Evolutionary conservation across 208 protist genomes (phyloP).

Genomic region (Acanthamoeba castellanii): DNA sequence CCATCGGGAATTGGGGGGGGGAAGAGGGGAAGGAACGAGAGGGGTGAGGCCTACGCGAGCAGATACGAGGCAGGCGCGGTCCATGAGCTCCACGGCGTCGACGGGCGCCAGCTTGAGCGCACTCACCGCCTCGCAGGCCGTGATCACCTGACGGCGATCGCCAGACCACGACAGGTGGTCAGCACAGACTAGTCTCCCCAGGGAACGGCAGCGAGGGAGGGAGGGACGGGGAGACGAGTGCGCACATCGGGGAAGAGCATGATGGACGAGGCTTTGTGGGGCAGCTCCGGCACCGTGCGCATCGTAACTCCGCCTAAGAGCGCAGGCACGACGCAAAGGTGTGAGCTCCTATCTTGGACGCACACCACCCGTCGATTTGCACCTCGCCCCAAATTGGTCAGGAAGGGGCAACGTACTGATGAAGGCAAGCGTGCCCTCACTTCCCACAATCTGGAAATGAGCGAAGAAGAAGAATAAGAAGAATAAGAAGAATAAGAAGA

Average conservation of each 20-base stretch:
- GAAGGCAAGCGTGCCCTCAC: conserved; percentile 85
- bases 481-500: neutral
- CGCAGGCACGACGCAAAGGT: neutral
- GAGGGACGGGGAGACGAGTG: neutral
- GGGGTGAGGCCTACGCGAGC: neutral
- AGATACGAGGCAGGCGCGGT: conserved; percentile 63
- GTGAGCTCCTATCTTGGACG: too few relatives aligned
- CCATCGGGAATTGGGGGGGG: too few relatives aligned
- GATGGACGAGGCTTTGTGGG: conserved; percentile 82
- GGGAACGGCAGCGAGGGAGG: too few relatives aligned
- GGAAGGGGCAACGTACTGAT: conserved; percentile 67
- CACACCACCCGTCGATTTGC: too few relatives aligned
- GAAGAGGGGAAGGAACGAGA: too few relatives aligned
- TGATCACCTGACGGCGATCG: neutral
- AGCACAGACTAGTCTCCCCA: too few relatives aligned
- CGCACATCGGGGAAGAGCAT: conserved; percentile 81
- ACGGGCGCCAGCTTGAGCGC: conserved; percentile 74
- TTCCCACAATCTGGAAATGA: conserved; percentile 77
- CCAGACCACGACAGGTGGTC: too few relatives aligned
- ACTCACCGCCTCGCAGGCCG: conserved; percentile 76
- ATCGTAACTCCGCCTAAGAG: conserved; percentile 74
- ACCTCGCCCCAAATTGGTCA: too few relatives aligned
- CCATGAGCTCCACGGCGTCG: conserved; percentile 84
- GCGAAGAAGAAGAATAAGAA: neutral
- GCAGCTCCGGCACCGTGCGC: conserved; percentile 81